phyloP scores from a whole-genome alignment of 1,284 basidiomycete species.

The Boletellus deceptivus region DNA sequence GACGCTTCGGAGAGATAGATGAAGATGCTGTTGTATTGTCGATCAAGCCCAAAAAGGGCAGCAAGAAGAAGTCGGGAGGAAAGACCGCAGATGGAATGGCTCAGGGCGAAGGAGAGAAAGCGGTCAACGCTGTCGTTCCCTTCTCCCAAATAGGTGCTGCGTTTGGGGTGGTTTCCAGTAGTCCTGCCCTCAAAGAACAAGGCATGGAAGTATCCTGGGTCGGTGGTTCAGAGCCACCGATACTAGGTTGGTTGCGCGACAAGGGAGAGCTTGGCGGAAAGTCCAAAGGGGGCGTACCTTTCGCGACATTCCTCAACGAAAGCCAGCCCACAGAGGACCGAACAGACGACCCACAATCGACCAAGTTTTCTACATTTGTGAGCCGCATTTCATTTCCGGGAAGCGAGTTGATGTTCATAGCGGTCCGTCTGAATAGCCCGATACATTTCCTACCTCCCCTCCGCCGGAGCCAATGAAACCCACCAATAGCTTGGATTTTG shows the following conservation, averaged over 20 bases:
- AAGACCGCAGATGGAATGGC: slow-evolving; percentile 5
- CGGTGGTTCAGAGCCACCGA: slow-evolving; percentile 68
- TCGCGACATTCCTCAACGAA: not conserved
- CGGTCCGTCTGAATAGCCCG: slow-evolving; percentile 17
- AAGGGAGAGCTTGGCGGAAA: slow-evolving; percentile 56
- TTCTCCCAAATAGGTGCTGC: slow-evolving; percentile 73
- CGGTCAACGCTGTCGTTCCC: slow-evolving; percentile 66
- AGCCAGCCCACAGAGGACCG: not conserved
- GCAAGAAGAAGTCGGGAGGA: slow-evolving; percentile 22
- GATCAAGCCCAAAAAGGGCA: slow-evolving; percentile 46
- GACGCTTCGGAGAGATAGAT: slow-evolving; percentile 62
- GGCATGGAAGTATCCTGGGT: slow-evolving; percentile 69
- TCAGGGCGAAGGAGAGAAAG: slow-evolving; percentile 54
- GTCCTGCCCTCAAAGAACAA: slow-evolving; percentile 27
- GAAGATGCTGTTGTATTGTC: slow-evolving; percentile 62
- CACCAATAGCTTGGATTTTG: slow-evolving; percentile 54
- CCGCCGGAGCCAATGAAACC: slow-evolving; percentile 28
- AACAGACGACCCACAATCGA: slow-evolving; percentile 4
- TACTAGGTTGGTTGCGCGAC: slow-evolving; percentile 73
- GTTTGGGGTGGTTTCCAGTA: slow-evolving; percentile 66
- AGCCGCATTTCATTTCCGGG: slow-evolving; percentile 2
- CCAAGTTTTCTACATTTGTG: slow-evolving; percentile 34
- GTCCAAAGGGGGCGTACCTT: not conserved
- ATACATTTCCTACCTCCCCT: slow-evolving; percentile 18
- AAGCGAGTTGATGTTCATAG: not conserved